Percentiles rank a stretch among this genome's conserved stretches.
Conservation (phyloP, 2,329 filamentous ascomycete species). For the Neobulgaria alba region DNA sequence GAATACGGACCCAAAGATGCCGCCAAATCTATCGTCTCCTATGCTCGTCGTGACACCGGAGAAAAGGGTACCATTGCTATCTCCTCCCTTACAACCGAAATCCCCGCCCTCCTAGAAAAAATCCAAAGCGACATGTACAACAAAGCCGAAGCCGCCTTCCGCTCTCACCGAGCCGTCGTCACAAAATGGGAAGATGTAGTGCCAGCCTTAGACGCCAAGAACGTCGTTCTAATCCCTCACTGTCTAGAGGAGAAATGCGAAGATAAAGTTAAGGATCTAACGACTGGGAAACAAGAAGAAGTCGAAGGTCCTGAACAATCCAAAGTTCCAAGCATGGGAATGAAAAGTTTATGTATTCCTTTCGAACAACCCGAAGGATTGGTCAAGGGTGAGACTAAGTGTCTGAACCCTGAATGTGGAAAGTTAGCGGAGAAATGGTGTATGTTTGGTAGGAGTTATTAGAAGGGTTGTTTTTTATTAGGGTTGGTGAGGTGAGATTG, state of each 20-base stretch:
- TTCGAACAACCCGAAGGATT: conserved; percentile 81
- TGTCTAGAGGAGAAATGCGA: conserved; percentile 78
- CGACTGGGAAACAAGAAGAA: conserved; percentile 62
- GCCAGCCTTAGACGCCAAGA: conserved; percentile 83
- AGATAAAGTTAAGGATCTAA: conserved; percentile 90
- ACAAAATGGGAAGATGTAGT: conserved; percentile 88
- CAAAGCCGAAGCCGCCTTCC: conserved; percentile 67
- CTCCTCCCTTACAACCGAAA: conserved; percentile 59
- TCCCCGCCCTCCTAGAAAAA: conserved; percentile 76
- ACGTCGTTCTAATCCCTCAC: conserved; percentile 85
- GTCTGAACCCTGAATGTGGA: conserved; percentile 79
- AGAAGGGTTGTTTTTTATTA: no score
- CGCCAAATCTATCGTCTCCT: conserved; percentile 75
- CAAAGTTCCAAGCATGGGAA: conserved; percentile 65
- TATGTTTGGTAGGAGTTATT: conserved; percentile 70
- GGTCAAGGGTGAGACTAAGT: conserved; percentile 76
- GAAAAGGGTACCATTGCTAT: conserved; percentile 77
- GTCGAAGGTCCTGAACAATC: conserved; percentile 29
- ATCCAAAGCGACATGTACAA: conserved; percentile 79
- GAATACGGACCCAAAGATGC: conserved; percentile 96
- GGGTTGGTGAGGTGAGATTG: no score
- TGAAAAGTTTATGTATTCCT: conserved; percentile 68
- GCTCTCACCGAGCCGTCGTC: conserved; percentile 70
- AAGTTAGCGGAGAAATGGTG: conserved; percentile 75
- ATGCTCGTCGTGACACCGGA: conserved; percentile 77